Evolutionary conservation across 1,284 basidiomycete species (phyloP), one percentile per base, ranked within the genome.

Genomic region (Xanthoconium separans): DNA sequence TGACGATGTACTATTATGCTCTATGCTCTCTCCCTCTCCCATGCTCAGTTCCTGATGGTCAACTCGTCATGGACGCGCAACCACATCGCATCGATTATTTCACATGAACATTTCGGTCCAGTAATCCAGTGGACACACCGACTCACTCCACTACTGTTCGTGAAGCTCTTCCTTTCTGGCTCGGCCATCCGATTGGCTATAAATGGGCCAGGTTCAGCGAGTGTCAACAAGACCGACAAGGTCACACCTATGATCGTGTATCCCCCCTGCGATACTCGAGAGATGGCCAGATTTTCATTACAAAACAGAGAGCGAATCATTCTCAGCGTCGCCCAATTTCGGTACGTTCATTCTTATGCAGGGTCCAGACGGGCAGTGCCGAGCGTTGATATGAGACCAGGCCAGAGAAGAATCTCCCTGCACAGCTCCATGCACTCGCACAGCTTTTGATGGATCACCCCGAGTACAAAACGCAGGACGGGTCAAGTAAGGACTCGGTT

Each of bases 21-120:
- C 49, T 99, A 99, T 70, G 77, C 89, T 0, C 72, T 79, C 13
- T 88, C 88, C 13, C 83, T 99, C 18, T 79, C 84, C 24, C 80
- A 80, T 47, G 87, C 93, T 1, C 83, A 85, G 59, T 93, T 90
- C 71, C 59, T 89, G 46, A 95, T 97, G 87, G 94, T 89, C 60
- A 99, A 99, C 72, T 97, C 94, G 1, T 88, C 89, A 0, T 99
- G 97, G 96, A 99, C 97, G 2, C 84, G 87, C 61, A 81, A 80
- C n/a, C 97, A 99, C 66, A 77, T 99, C 59, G 80, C 89, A 61
- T 76, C 80, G 2, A 83, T 95, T 44, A 73, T 95, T 15, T 72
- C 73, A n/a, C 75, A 84, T 55, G 73, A 73, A 16, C 77, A 83
- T 54, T 56, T 71, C 9, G 48, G 76, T 6, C 62, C 73, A 15